Base-by-base conservation (phyloP, 192 early-diverging fungal species). In the Podila horticola region DNA sequence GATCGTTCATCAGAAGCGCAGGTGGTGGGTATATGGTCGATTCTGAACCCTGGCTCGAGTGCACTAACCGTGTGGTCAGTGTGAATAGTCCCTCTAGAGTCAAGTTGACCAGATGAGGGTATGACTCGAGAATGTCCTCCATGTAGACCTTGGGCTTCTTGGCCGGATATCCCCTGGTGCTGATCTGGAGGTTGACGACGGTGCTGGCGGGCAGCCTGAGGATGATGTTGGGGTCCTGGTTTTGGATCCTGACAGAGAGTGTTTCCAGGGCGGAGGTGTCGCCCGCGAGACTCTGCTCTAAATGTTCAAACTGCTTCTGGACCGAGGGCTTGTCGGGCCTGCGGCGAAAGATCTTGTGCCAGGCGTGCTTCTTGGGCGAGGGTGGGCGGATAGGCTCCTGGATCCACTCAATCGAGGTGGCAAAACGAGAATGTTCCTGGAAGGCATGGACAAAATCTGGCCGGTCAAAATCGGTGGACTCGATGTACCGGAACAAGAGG, bases 371-470 rank as follows among this genome's bases (percentile, higher is more conserved):
- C 58, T 71, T 79, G 22, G 75, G 61, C 4, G 57, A 1, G 0
- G 58, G 31, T 5, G 30, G 3, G 9, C 30, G 22, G 2, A 34
- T 17, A 8, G 75, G 38, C n/a, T 68, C 69, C 64, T 79, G 75
- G 70, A 71, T 72, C 75, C 75, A 79, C 20, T 72, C 70, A 55
- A 79, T 67, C 2, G 75, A 79, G 4, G 69, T 68, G 0, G 75
- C 70, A 49, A 72, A 72, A 12, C 66, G 70, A 15, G 75, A 50
- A 9, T 79, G 22, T 31, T 68, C 34, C 1, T 69, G 31, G 45
- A 81, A 73, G 41, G 71, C 67, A 2, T 20, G 26, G 17, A 69
- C 38, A 30, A 81, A 81, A 4, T 65, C 62, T 0, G 67, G 65
- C 2, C 58, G 66, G 55, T 81, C 71, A 68, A 81, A 81, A 20